A percentile compares a stretch with the other conserved stretches of the same genome.
phyloP scores from a whole-genome alignment of 2,329 filamentous ascomycete species.

The Neocatenulostroma microsporum region DNA sequence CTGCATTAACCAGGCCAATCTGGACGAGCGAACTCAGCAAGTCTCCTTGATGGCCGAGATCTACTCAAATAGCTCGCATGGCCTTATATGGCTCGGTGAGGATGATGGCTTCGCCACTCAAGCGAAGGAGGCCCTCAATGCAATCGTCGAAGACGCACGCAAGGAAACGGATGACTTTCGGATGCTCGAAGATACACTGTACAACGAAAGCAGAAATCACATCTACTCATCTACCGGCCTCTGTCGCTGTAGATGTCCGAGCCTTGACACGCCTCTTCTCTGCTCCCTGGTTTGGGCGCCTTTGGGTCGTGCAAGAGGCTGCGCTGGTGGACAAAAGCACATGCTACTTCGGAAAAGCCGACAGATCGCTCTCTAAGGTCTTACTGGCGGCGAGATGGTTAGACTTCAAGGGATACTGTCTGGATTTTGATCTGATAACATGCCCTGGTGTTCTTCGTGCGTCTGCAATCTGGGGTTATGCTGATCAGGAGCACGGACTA shows the following conservation, averaged over 20 bases:
- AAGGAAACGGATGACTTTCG: not conserved
- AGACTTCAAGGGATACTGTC: not conserved
- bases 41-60: not conserved
- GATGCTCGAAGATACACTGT: too few species aligned
- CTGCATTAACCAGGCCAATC: conserved; percentile 1
- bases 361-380: not conserved
- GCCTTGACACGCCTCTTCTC: too few species aligned
- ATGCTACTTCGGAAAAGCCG: not conserved
- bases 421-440: too few species aligned
- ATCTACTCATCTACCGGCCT: too few species aligned
- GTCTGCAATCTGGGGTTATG: too few species aligned
- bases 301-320: conserved; percentile 1
- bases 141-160: not conserved
- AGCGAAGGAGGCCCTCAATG: not conserved
- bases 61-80: not conserved
- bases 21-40: not conserved
- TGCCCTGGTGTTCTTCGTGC: too few species aligned
- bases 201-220: too few species aligned
- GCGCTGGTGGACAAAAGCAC: not conserved
- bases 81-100: conserved; percentile 2
- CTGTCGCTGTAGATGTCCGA: too few species aligned
- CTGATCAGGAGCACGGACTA: too few species aligned
- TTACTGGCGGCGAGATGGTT: not conserved
- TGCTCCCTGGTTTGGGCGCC: not conserved
- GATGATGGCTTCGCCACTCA: not conserved